Percentiles rank a stretch among this genome's conserved stretches.
phyloP scores from a whole-genome alignment of 441 rosid genomes.

The Rhodomyrtus psidioides region DNA sequence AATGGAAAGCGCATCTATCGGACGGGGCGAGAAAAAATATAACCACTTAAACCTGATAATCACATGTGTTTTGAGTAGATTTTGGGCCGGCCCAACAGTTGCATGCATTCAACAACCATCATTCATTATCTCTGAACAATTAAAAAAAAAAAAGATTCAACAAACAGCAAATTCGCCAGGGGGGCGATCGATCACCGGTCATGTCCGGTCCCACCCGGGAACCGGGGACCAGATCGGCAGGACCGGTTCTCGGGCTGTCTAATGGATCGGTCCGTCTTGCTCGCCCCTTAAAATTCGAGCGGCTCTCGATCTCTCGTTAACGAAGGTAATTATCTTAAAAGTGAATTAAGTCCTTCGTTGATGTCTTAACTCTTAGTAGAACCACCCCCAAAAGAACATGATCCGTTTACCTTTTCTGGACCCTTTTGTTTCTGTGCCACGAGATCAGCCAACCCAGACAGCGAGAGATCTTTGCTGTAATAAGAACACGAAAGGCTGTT shows the following conservation, averaged over 20 bases:
- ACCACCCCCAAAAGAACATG: neutral
- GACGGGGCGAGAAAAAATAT: neutral
- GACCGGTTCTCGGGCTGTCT: accelerated
- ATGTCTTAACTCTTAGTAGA: neutral
- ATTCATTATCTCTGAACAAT: too few relatives aligned
- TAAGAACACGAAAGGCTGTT: conserved; percentile 4
- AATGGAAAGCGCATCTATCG: too few relatives aligned
- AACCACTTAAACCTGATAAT: neutral
- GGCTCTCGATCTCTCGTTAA: too few relatives aligned
- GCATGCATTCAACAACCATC: neutral
- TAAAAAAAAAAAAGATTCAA: too few relatives aligned
- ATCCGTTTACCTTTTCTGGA: neutral
- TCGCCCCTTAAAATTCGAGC: too few relatives aligned
- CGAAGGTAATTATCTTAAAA: too few relatives aligned
- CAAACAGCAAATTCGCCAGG: too few relatives aligned
- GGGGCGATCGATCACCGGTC: too few relatives aligned
- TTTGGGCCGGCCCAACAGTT: accelerated
- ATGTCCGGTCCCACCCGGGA: too few relatives aligned
- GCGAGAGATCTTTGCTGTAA: neutral
- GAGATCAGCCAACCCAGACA: conserved; percentile 7
- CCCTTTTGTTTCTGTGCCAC: conserved; percentile 13
- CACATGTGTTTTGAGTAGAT: accelerated
- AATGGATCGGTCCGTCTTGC: too few relatives aligned
- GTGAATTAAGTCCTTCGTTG: too few relatives aligned
- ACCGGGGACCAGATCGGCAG: too few relatives aligned